A percentile compares a stretch with the other conserved stretches of the same genome.
Conservation (phyloP, 257 asterid genomes). For the Capsicum rhomboideum region DNA sequence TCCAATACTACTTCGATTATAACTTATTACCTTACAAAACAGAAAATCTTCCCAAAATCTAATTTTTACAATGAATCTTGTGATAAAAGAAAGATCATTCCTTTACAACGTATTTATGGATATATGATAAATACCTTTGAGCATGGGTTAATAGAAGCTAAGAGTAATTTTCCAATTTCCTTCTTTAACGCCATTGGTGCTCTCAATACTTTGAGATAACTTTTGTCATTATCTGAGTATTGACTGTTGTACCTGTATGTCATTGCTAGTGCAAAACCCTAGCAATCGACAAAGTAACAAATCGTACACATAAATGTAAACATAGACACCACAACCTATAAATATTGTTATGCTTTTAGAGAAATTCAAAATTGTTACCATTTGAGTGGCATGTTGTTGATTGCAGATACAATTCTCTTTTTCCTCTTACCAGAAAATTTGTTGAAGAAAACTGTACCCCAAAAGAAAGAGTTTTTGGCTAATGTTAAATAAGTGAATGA, state of each 20-base stretch:
- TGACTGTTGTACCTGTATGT: constrained; percentile 76
- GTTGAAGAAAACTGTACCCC: too few species aligned
- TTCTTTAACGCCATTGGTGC: constrained; percentile 78
- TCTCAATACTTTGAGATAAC: constrained; percentile 87
- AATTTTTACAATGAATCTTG: background rate
- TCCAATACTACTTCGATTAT: background rate
- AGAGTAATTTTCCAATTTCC: constrained; percentile 83
- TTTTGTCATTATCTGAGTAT: constrained; percentile 73
- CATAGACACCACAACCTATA: too few species aligned
- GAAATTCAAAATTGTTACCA: too few species aligned
- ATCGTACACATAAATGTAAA: too few species aligned
- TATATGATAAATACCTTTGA: constrained; percentile 33
- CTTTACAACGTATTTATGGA: background rate
- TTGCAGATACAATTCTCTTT: too few species aligned
- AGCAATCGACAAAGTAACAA: background rate
- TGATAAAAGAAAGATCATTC: too few species aligned
- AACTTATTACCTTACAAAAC: background rate
- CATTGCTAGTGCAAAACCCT: constrained; percentile 97
- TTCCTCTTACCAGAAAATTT: too few species aligned
- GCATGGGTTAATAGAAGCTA: constrained; percentile 74
- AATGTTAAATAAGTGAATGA: too few species aligned
- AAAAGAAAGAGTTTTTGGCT: background rate
- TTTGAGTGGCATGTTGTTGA: too few species aligned
- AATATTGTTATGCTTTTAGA: too few species aligned
- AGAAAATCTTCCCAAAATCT: background rate